Evolutionary conservation across 148 eudicot species (phyloP), one percentile per base, ranked within the genome.

Genomic region (Persicaria maculosa): DNA sequence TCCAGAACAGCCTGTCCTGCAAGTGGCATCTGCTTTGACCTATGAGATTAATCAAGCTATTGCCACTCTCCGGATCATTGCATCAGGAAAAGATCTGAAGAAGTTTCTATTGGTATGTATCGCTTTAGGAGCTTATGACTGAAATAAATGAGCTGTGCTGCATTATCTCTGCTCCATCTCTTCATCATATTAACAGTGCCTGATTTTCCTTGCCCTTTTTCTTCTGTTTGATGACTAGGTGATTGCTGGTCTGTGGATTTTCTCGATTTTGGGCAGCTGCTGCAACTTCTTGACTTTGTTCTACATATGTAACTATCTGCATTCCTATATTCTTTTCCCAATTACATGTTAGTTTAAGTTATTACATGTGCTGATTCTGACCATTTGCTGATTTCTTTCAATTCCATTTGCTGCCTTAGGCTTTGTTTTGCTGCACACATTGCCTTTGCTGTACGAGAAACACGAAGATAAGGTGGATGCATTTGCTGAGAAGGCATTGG

Each of bases 361-460:
- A 4, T 4, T 25, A 31, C 0, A 9, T 31, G 44, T 58, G 64
- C 36, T 44, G 3, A 44, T 61, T 68, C 57, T 68, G 44, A 47
- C 36, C 10, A 40, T 74, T 43, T 25, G 20, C 16, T 9, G 15
- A 71, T 47, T 20, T 20, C 48, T 31, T 7, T 9, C 14, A 1
- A 5, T 15, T 40, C 9, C 17, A 15, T 14, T 15, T 14, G 1
- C 9, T 65, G 6, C 15, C 4, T 4, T 15, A 95, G 98, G 76
- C 74, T 90, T 90, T 75, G 84, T 92, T 72, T 73, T 86, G 83
- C 72, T 95, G 80, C 93, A 88, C 81, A 88, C 98, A 3, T 77
- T 95, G 52, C 98, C 98, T 0, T 77, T 88, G 72, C 81, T 92
- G 7, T 95, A 95, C 53, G 98, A 95, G 82, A 92, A 89, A 74